A percentile compares a stretch with the other conserved stretches of the same genome.
phyloP scores from a whole-genome alignment of 2,329 filamentous ascomycete genomes.

The Trichoderma oligosporum region DNA sequence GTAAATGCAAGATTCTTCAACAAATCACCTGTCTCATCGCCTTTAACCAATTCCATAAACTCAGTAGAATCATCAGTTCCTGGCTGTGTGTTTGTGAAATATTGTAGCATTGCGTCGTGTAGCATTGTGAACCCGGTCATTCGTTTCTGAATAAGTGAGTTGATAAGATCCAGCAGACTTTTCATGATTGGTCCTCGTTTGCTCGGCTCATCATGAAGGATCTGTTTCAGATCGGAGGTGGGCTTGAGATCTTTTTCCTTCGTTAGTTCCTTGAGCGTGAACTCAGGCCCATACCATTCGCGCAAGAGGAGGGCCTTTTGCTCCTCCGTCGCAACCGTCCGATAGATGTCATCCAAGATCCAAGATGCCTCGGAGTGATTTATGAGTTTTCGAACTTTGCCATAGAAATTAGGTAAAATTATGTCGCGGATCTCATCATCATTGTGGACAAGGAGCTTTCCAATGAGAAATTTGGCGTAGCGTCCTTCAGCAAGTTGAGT shows the following conservation, averaged over 20 bases:
- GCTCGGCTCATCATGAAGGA: constrained; percentile 73
- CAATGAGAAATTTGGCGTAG: constrained; percentile 96
- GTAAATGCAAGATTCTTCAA: constrained; percentile 97
- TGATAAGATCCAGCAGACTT: constrained; percentile 80
- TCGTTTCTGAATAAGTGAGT: constrained; percentile 91
- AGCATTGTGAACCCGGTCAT: constrained; percentile 96
- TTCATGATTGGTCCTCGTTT: constrained; percentile 86
- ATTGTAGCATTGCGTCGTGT: constrained; percentile 97
- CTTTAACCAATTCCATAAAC: constrained; percentile 86
- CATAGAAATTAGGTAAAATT: constrained; percentile 92
- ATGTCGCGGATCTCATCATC: constrained; percentile 82
- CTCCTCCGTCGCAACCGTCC: constrained; percentile 76
- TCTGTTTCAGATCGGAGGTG: constrained; percentile 67
- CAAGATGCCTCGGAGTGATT: constrained; percentile 95
- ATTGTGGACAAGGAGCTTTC: constrained; percentile 90
- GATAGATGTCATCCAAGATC: constrained; percentile 97
- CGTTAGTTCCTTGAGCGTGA: constrained; percentile 67
- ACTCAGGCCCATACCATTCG: constrained; percentile 97
- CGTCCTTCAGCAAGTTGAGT: constrained; percentile 83
- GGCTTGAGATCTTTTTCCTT: constrained; percentile 53
- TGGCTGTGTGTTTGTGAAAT: constrained; percentile 74
- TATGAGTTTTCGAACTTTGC: constrained; percentile 86
- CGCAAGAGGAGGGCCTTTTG: constrained; percentile 82
- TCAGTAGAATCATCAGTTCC: constrained; percentile 80
- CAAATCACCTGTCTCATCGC: constrained; percentile 84